These are phyloP conservation scores for Pleurotus giganteus DNA, from an alignment of 768 basidiomycete species.

Conservation along the genomic window DNA sequence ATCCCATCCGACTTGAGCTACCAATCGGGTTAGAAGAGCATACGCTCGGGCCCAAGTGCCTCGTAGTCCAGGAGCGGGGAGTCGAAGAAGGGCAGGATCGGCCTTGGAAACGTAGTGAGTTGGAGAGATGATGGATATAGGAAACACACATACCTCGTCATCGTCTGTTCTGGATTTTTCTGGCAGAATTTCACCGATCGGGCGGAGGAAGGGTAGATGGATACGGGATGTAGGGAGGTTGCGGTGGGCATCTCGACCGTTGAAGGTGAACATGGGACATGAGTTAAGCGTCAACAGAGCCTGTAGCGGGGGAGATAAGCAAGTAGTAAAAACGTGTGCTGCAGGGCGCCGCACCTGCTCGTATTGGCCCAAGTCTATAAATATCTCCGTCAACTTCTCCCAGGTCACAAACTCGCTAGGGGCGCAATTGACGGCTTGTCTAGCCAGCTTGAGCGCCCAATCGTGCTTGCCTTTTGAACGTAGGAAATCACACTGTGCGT, in stretches of 20 bases:
- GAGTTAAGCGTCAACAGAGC: constrained; percentile 94
- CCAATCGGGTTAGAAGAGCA: constrained; percentile 83
- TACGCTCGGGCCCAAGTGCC: constrained; percentile 98
- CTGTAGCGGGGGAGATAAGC: constrained; percentile 19
- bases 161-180: constrained; percentile 80
- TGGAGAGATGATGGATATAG: neutral
- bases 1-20: constrained; percentile 97
- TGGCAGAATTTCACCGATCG: constrained; percentile 88
- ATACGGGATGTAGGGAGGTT: constrained; percentile 75
- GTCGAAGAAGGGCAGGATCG: constrained; percentile 89
- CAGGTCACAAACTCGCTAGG: constrained; percentile 99
- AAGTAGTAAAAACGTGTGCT: neutral
- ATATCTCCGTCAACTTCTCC: constrained; percentile 95
- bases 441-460: constrained; percentile 90
- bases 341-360: constrained; percentile 55
- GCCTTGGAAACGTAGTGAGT: constrained; percentile 48
- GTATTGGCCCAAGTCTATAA: constrained; percentile 86
- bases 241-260: constrained; percentile 91
- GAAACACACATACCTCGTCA: constrained; percentile 59
- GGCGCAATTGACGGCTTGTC: constrained; percentile 96
- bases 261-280: constrained; percentile 99
- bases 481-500: constrained; percentile 93
- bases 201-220: constrained; percentile 82
- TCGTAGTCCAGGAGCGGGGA: constrained; percentile 90
- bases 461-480: constrained; percentile 79